These are phyloP conservation scores for Mycena floridula DNA, from an alignment of 768 basidiomycete species.

Conservation along the genomic window DNA sequence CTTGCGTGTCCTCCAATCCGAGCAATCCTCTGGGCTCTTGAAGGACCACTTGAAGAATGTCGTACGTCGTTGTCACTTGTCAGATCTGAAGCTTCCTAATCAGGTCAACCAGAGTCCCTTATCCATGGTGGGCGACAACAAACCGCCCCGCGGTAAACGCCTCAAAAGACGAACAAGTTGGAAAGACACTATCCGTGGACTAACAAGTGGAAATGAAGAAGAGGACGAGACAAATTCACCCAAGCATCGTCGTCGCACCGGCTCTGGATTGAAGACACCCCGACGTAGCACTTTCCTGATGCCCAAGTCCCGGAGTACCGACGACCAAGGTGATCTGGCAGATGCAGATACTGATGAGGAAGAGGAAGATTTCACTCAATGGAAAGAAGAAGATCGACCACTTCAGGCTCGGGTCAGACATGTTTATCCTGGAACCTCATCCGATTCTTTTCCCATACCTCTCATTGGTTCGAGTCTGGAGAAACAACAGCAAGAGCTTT, in stretches of 20 bases:
- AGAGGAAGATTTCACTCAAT: constrained; percentile 37
- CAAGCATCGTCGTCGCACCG: constrained; percentile 13
- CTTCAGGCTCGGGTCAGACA: constrained; percentile 69
- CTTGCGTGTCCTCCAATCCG: constrained; percentile 76
- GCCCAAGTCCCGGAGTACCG: constrained; percentile 8
- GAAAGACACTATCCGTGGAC: constrained; percentile 50
- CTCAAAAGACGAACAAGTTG: constrained; percentile 52
- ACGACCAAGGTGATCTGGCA: constrained; percentile 46
- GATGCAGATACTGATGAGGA: constrained; percentile 48
- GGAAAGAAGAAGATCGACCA: constrained; percentile 68
- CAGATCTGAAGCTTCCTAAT: not conserved
- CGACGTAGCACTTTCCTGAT: constrained; percentile 14
- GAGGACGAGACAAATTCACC: constrained; percentile 17
- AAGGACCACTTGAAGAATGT: constrained; percentile 88
- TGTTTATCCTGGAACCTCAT: constrained; percentile 31
- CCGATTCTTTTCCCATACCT: constrained; percentile 12
- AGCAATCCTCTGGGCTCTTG: constrained; percentile 81
- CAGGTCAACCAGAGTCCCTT: constrained; percentile 59
- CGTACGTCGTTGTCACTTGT: constrained; percentile 21
- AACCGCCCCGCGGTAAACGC: constrained; percentile 33
- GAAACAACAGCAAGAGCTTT: constrained; percentile 46
- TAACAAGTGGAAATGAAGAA: constrained; percentile 37
- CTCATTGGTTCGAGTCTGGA: constrained; percentile 36
- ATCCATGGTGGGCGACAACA: constrained; percentile 80
- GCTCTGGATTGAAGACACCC: constrained; percentile 23